Percentiles rank a stretch among this genome's conserved stretches.
These are phyloP conservation scores for Penicillium hesseltinei DNA, from an alignment of 2,329 filamentous ascomycete species.

Conservation along the genomic window DNA sequence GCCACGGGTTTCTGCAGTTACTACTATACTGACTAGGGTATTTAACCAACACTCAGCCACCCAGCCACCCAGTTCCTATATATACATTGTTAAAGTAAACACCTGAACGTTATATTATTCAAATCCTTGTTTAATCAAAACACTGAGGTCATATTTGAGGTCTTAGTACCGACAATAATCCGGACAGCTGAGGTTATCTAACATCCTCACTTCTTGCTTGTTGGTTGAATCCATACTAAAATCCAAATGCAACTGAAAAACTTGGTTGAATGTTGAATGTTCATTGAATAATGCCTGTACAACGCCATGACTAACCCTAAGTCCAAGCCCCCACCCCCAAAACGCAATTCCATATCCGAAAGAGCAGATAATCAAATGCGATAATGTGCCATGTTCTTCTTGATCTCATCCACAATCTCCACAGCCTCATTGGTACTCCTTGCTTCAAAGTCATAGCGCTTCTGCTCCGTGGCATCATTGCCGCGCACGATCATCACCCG, in stretches of 20 bases:
- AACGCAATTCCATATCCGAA: neutral
- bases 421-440: constrained; percentile 56
- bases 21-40: too few relatives aligned
- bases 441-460: constrained; percentile 66
- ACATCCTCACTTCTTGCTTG: too few relatives aligned
- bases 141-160: too few relatives aligned
- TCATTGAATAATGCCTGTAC: neutral
- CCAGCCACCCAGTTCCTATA: too few relatives aligned
- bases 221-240: neutral
- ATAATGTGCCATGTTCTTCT: constrained; percentile 54
- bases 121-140: too few relatives aligned
- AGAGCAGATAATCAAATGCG: constrained; percentile 31
- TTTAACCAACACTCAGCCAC: too few relatives aligned
- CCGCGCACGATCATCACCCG: constrained; percentile 60
- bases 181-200: too few relatives aligned
- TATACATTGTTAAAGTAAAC: too few relatives aligned
- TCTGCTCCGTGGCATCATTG: constrained; percentile 62
- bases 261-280: neutral
- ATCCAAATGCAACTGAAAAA: neutral
- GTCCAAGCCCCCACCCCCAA: neutral
- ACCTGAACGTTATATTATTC: too few relatives aligned
- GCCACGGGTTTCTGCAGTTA: neutral
- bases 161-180: too few relatives aligned
- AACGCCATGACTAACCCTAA: neutral
- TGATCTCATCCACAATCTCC: constrained; percentile 64